Percentiles rank a stretch among this genome's conserved stretches.
phyloP scores from a whole-genome alignment of 306 rosid genomes.

The Citrullus colocynthis region DNA sequence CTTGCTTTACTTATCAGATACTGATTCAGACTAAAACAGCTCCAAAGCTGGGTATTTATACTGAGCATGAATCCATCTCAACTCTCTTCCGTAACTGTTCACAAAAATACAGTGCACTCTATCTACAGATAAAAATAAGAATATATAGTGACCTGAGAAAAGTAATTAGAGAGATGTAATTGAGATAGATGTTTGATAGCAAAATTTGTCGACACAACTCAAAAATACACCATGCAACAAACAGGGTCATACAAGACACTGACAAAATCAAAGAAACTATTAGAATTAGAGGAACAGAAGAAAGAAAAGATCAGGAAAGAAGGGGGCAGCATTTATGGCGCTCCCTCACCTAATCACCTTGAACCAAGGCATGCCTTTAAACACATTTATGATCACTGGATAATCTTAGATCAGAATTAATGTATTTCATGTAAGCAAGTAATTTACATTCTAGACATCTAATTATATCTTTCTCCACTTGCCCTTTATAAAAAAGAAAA shows the following conservation, averaged over 20 bases:
- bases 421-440: neutral
- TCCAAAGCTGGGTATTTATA: too few relatives aligned
- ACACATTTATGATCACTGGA: neutral
- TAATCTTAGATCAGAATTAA: neutral
- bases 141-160: neutral
- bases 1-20: too few relatives aligned
- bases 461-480: neutral
- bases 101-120: neutral
- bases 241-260: neutral
- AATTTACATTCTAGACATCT: neutral
- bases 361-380: neutral
- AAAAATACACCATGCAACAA: neutral
- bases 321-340: neutral
- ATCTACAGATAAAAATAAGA: neutral
- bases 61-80: neutral
- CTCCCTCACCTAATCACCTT: neutral
- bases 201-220: neutral
- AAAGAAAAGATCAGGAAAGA: neutral
- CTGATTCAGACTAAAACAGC: too few relatives aligned
- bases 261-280: neutral
- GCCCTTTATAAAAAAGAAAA: neutral
- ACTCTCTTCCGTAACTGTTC: neutral
- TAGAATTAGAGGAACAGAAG: neutral
- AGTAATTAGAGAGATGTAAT: neutral
- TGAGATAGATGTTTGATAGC: neutral